phyloP scores from a whole-genome alignment of 495 filamentous ascomycete genomes.

The Astrocystis sublimbata region DNA sequence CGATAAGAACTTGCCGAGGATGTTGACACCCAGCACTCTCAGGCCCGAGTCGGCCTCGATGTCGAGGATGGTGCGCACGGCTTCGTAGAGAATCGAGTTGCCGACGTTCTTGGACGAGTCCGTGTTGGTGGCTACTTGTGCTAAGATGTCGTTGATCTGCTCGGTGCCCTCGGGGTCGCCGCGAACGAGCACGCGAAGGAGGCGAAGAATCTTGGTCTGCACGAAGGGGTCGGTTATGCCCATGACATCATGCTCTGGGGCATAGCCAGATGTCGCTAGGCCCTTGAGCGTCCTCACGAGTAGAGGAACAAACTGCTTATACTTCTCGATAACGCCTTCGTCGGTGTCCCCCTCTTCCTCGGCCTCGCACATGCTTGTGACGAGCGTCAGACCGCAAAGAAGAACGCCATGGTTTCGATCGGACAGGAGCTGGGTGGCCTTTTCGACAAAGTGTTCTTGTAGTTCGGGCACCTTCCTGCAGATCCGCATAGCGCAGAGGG shows the following conservation, averaged over 20 bases:
- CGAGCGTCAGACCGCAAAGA: slow-evolving; percentile 86
- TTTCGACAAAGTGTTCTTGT: slow-evolving; percentile 95
- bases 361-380: slow-evolving; percentile 89
- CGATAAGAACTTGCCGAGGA: slow-evolving; percentile 93
- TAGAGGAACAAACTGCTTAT: slow-evolving; percentile 73
- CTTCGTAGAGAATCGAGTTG: slow-evolving; percentile 96
- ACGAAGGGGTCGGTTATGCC: slow-evolving; percentile 99
- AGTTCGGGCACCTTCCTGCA: slow-evolving; percentile 96
- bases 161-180: slow-evolving; percentile 90
- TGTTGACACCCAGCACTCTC: slow-evolving; percentile 93
- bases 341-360: slow-evolving; percentile 88
- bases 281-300: slow-evolving; percentile 91
- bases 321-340: slow-evolving; percentile 82
- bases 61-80: slow-evolving; percentile 94
- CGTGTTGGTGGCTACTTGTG: slow-evolving; percentile 97
- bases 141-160: slow-evolving; percentile 96
- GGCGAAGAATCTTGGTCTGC: slow-evolving; percentile 88
- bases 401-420: slow-evolving; percentile 94
- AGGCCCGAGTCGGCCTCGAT: slow-evolving; percentile 96
- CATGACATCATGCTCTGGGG: slow-evolving; percentile 95
- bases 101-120: slow-evolving; percentile 98
- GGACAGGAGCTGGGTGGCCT: slow-evolving; percentile 81
- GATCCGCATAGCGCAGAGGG: slow-evolving; percentile 99
- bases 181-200: slow-evolving; percentile 81
- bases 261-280: slow-evolving; percentile 91